Evolutionary conservation across 169 alveolate species (phyloP).

Genomic region (Miamiensis avidus): DNA sequence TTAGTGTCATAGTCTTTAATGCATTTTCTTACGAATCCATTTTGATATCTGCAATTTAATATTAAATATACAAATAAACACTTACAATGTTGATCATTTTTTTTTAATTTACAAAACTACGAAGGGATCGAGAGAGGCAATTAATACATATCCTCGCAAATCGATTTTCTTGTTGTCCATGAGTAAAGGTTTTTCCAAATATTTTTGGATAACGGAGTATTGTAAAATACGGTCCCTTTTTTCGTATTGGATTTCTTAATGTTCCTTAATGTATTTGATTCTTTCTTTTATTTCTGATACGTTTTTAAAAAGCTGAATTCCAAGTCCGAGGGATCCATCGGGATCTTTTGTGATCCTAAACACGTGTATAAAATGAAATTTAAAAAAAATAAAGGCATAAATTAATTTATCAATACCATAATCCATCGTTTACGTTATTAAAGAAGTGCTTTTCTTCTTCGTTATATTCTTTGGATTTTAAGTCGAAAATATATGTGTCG

Average conservation of each 20-base stretch:
- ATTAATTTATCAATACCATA: not conserved
- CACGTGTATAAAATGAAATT: not conserved
- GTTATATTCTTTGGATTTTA: not conserved
- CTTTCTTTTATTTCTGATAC: constrained; percentile 11
- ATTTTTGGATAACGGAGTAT: constrained; percentile 74
- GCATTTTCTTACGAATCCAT: constrained; percentile 18
- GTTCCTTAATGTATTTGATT: constrained; percentile 4
- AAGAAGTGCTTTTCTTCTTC: not conserved
- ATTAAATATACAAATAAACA: too few species aligned
- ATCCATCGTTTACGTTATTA: not conserved
- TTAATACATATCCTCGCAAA: constrained; percentile 88
- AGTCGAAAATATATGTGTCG: not conserved
- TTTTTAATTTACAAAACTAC: constrained; percentile 25
- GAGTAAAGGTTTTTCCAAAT: constrained; percentile 90
- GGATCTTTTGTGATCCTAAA: constrained; percentile 23
- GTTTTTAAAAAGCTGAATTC: constrained; percentile 5
- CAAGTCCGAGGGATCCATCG: constrained; percentile 8
- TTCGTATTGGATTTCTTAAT: not conserved
- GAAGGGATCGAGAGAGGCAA: constrained; percentile 76
- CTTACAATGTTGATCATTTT: not conserved
- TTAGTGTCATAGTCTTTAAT: not conserved
- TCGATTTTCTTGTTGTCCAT: constrained; percentile 92
- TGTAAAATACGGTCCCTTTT: not conserved
- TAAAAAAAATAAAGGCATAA: too few species aligned
- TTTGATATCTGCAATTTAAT: not conserved